Base-by-base conservation (phyloP, 805 yeast genomes). In the Yarrowia yakushimensis region DNA sequence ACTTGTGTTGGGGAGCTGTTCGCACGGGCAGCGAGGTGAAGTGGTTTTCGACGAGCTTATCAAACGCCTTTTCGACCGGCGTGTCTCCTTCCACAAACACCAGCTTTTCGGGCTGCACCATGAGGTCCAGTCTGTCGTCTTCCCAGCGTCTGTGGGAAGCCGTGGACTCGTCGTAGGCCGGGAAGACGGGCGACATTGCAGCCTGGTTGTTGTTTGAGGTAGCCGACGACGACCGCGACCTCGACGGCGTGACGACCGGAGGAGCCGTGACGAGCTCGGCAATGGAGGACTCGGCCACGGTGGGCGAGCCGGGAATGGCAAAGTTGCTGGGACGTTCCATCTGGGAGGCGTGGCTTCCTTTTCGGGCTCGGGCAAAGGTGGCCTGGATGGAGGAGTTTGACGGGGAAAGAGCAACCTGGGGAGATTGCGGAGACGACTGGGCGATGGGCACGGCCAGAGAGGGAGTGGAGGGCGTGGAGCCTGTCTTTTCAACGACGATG, bases 31-130 rank as follows among this genome's bases (percentile, higher is more conserved):
- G 77, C 15, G 96, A 87, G 1, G 97, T 93, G 70, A 94, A 81
- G 66, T 87, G 85, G 73, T 92, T 81, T 31, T 80, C 76, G 30
- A 82, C 80, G 69, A 93, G 79, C 4, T 86, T 85, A 69, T 91
- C 90, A 76, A 89, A 94, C 1, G 98, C 97, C 63, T 84, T 81
- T 73, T 93, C 97, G 22, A 93, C 96, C 3, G 96, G 84, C 34
- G 83, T 77, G 6, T 82, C 75, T 2, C 86, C 83, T 65, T 82
- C 82, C 66, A 91, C 85, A 42, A 85, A 79, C 54, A 92, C 82
- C 68, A 94, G 80, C 72, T 88, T 87, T 66, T 87, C 91, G 45
- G 82, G 79, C 73, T 90, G 96, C 41, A 91, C 86, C 68, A 94
- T 79, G 67, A 89, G 94, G 13, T 81, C 73, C 65, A 94, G 78